Base-by-base conservation (phyloP, 75 land plant genomes). In the Cryptomeria japonica region DNA sequence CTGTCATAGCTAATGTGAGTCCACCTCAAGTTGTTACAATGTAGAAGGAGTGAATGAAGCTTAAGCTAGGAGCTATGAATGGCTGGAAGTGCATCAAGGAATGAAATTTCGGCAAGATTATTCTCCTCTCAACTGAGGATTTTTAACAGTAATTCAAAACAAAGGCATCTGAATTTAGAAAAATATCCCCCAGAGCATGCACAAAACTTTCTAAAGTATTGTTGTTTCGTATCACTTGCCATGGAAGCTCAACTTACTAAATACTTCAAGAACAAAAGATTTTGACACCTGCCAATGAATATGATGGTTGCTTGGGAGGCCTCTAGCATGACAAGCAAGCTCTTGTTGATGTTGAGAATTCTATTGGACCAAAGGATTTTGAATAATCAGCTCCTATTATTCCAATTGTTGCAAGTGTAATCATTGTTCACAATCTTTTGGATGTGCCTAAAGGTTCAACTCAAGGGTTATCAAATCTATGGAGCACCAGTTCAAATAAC, bases 181-280 rank as follows among this genome's bases (percentile, higher is more conserved):
- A 46, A 93, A 89, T 88, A 90, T 84, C 93, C 96, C 15, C 88
- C 94, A 47, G 86, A 72, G 13, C 97, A 95, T 93, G 96, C 97
- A 25, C 89, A 94, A 31, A 94, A 97, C 88, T 93, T 98, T 46
- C 87, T 98, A 88, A 97, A 97, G 93, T 98, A 96, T 76, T 95
- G 97, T 90, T 96, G 95, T 88, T 98, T 98, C 86, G 89, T 94
- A 80, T 90, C 99, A 28, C 97, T 98, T 47, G 94, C 95, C 49
- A 89, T 95, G 53, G 89, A 89, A 47, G 91, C 91, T 56, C 95
- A 94, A 90, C 88, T 86, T 4, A 87, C 88, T 15, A 95, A 95
- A 72, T 93, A 97, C 87, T 88, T 97, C 28, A 88, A 92, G 77
- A 96, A 97, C 88, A 95, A 93, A 87, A 94, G 89, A 75, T 98